phyloP scores from a whole-genome alignment of 768 basidiomycete species.

The Rhodocollybia butyracea region DNA sequence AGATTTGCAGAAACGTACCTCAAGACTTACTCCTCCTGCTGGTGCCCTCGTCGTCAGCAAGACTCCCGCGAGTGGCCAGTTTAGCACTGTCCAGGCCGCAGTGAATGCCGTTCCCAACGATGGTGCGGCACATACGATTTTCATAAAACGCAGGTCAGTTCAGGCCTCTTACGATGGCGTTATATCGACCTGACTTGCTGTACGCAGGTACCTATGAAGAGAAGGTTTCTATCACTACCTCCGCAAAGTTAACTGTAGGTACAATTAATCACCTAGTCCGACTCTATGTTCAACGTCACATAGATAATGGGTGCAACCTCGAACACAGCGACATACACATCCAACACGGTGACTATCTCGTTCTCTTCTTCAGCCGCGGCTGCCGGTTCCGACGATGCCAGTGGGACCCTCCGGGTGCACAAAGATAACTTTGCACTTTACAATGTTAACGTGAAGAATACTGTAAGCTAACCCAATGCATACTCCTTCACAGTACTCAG shows the following conservation, averaged over 20 bases:
- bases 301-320: constrained; percentile 6
- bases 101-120: constrained; percentile 19
- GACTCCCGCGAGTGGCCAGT: constrained; percentile 15
- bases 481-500: not conserved
- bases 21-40: constrained; percentile 17
- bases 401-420: constrained; percentile 28
- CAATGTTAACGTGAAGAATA: constrained; percentile 29
- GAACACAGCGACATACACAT: not conserved
- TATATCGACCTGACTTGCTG: not conserved
- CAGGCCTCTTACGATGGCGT: too few relatives aligned
- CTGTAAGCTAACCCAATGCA: constrained; percentile 9
- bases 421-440: constrained; percentile 28
- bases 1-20: constrained; percentile 11
- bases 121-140: constrained; percentile 15
- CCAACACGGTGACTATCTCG: constrained; percentile 3
- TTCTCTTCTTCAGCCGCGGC: not conserved
- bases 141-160: constrained; percentile 18
- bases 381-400: constrained; percentile 8
- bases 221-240: constrained; percentile 17
- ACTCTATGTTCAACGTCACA: not conserved
- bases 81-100: constrained; percentile 18
- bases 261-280: not conserved
- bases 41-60: constrained; percentile 18
- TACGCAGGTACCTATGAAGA: constrained; percentile 17
- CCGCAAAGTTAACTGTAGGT: constrained; percentile 14